A percentile compares a stretch with the other conserved stretches of the same genome.
These are phyloP conservation scores for Talaromyces sp. DNA, from an alignment of 2,329 filamentous ascomycete species.

Conservation along the genomic window DNA sequence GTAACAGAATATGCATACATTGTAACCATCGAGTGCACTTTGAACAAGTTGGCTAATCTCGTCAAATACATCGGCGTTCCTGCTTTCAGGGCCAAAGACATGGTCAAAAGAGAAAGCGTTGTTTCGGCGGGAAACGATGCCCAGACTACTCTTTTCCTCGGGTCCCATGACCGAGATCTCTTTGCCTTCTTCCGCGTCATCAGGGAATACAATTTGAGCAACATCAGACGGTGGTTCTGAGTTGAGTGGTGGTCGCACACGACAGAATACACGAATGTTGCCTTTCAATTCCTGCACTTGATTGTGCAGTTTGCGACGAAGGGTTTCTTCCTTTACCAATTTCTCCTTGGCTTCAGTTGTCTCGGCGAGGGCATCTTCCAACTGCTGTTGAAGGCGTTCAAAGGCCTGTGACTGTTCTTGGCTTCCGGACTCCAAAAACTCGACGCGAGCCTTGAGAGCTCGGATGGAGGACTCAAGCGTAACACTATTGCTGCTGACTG, in stretches of 20 bases:
- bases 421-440: slow-evolving; percentile 84
- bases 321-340: slow-evolving; percentile 83
- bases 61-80: slow-evolving; percentile 85
- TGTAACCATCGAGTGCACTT: slow-evolving; percentile 93
- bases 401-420: slow-evolving; percentile 86
- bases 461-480: slow-evolving; percentile 71
- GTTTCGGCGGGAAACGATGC: slow-evolving; percentile 69
- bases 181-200: slow-evolving; percentile 73
- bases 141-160: slow-evolving; percentile 78
- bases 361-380: slow-evolving; percentile 69
- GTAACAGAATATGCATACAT: slow-evolving; percentile 98
- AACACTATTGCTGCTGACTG: slow-evolving; percentile 57
- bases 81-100: slow-evolving; percentile 73
- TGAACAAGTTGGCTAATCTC: slow-evolving; percentile 97
- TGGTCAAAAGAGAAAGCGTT: slow-evolving; percentile 89
- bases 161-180: slow-evolving; percentile 81
- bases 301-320: slow-evolving; percentile 89
- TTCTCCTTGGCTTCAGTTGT: slow-evolving; percentile 73
- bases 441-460: slow-evolving; percentile 73
- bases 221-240: slow-evolving; percentile 55
- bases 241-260: slow-evolving; percentile 72
- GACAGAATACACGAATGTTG: slow-evolving; percentile 97
- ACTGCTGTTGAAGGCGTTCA: slow-evolving; percentile 70
- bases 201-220: slow-evolving; percentile 74
- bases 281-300: slow-evolving; percentile 97